Conservation (phyloP, 1,284 basidiomycete genomes). For the Tilletia horrida region DNA sequence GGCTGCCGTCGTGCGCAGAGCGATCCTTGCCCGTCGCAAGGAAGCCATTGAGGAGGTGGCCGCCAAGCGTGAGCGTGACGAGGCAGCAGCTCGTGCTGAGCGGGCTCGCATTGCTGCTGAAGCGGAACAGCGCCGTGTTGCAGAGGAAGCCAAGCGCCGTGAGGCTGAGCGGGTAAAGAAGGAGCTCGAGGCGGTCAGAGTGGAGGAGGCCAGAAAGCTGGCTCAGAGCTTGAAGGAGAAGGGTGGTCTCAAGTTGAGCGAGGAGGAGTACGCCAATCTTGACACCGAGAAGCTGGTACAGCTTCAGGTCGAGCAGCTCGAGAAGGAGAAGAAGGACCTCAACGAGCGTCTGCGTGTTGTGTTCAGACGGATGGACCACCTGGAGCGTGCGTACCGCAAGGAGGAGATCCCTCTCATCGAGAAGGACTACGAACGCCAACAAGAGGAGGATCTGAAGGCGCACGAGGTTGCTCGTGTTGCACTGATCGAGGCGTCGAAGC, state of each 20-base stretch:
- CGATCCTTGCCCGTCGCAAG: conserved; percentile 76
- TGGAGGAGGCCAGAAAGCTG: conserved; percentile 84
- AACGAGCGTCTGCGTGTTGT: conserved; percentile 78
- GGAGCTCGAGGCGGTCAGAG: conserved; percentile 77
- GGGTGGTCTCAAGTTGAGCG: conserved; percentile 78
- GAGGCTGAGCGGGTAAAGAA: conserved; percentile 75
- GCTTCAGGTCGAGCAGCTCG: conserved; percentile 87
- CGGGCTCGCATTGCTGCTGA: conserved; percentile 60
- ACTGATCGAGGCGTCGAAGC: conserved; percentile 62
- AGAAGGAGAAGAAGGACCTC: conserved; percentile 92
- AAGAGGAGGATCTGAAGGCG: conserved; percentile 68
- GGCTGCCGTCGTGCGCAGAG: conserved; percentile 49
- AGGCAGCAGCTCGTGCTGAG: conserved; percentile 75
- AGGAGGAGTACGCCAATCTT: conserved; percentile 72
- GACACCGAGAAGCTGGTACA: conserved; percentile 85
- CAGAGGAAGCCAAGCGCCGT: conserved; percentile 70
- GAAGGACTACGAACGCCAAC: conserved; percentile 81
- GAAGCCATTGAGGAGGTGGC: conserved; percentile 83
- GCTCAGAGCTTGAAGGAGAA: conserved; percentile 80
- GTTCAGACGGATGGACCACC: conserved; percentile 86
- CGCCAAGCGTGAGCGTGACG: conserved; percentile 84
- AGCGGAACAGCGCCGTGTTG: conserved; percentile 67
- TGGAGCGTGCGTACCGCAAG: conserved; percentile 92
- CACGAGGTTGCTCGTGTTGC: conserved; percentile 59
- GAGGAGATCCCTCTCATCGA: conserved; percentile 83